Evolutionary conservation across 176 grass and related monocot species (phyloP), one percentile per base, ranked within the genome.

Genomic region (Oryza meyeriana): DNA sequence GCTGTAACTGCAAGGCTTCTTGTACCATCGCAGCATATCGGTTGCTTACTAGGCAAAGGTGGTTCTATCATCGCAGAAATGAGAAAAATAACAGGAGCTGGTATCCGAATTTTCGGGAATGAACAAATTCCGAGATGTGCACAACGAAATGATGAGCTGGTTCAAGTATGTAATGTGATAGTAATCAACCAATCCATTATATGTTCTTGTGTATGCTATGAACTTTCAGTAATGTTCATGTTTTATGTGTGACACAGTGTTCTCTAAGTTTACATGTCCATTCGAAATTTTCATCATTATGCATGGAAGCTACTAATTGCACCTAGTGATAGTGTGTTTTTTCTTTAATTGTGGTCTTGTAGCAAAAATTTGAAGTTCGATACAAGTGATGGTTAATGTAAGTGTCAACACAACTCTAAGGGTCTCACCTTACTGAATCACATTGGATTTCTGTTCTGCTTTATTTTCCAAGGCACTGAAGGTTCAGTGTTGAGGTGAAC

Each of bases 61-160:
- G 93, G 93, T 31, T 80, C 81, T 16, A 89, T 95, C 79, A 89
- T 95, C 67, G 71, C 89, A 83, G 93, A 95, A 84, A 95, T 95
- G 85, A 92, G 93, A 82, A 90, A 84, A 42, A 24, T 87, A 71
- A 95, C 93, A 79, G 93, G 90, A 61, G 93, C 93, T 66, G 85
- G 79, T 84, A 92, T 95, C 36, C 87, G 93, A 41, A 92, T 95
- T 55, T 95, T 95, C 28, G 69, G 80, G 40, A 89, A 85, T 40
- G 90, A 95, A 85, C 89, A 92, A 80, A 85, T 92, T 79, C 93
- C 90, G 41, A 87, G 79, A 83, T 95, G 93, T 20, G 93, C 87
- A 69, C 87, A 83, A 71, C 79, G 84, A 85, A 95, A 88, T 85
- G 93, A 95, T 74, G 93, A 95, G 64, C 67, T 95, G 61, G 87